A percentile compares a stretch with the other conserved stretches of the same genome.
phyloP scores from a whole-genome alignment of 352 stramenopile genomes.

The Hyaloperonospora arabidopsidis region DNA sequence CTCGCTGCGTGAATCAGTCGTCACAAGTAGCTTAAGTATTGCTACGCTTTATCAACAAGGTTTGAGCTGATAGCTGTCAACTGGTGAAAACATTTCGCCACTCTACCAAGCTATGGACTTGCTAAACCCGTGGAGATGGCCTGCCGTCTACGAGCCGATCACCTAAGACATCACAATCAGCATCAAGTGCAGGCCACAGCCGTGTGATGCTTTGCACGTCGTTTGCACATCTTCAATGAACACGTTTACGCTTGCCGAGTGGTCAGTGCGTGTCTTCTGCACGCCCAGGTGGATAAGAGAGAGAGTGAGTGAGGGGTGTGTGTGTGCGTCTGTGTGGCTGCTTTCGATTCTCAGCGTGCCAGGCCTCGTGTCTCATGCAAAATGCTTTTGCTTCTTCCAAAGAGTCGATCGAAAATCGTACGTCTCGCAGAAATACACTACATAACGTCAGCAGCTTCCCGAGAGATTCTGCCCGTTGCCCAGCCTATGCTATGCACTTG shows the following conservation, averaged over 20 bases:
- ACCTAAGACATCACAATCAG: constrained; percentile 10
- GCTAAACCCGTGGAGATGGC: too few relatives aligned
- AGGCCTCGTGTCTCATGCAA: background rate
- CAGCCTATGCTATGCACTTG: too few relatives aligned
- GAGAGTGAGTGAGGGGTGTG: constrained; percentile 18
- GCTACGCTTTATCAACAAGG: constrained; percentile 2
- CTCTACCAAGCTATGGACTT: constrained; percentile 3
- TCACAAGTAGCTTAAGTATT: constrained; percentile 12
- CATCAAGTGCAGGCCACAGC: constrained; percentile 25
- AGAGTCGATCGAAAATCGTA: too few relatives aligned
- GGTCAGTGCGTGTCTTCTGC: constrained; percentile 24
- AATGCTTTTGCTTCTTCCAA: background rate
- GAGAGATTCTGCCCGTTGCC: too few relatives aligned
- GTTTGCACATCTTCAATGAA: constrained; percentile 29
- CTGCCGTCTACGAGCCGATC: constrained; percentile 1
- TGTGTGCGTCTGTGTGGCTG: too few relatives aligned
- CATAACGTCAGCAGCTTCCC: too few relatives aligned
- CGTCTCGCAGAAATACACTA: too few relatives aligned
- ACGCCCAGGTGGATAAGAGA: constrained; percentile 19
- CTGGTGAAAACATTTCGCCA: constrained; percentile 24
- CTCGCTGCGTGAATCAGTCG: constrained; percentile 10
- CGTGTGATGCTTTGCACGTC: constrained; percentile 15
- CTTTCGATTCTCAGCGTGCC: background rate
- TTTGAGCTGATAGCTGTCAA: constrained; percentile 14
- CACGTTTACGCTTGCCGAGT: constrained; percentile 16